A percentile compares a stretch with the other conserved stretches of the same genome.
Conservation (phyloP, 306 rosid genomes). For the Parietaria judaica region DNA sequence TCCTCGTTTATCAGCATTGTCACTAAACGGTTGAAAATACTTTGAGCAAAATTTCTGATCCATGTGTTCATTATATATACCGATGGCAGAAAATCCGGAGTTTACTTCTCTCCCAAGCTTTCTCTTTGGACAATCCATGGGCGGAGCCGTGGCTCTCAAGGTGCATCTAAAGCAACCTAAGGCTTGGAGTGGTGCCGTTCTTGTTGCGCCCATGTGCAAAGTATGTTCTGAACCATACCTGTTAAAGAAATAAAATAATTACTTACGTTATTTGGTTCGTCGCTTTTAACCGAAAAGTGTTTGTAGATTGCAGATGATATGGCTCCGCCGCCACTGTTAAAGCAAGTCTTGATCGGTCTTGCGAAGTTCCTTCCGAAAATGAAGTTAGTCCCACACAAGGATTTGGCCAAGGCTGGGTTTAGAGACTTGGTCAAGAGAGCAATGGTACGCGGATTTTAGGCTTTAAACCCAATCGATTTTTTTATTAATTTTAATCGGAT, state of each 20-base stretch:
- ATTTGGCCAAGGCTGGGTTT: conserved; percentile 79
- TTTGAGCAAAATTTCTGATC: conserved; percentile 2
- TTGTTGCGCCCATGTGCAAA: conserved; percentile 97
- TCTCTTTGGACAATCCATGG: conserved; percentile 86
- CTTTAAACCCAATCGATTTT: no score
- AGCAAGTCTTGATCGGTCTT: conserved; percentile 45
- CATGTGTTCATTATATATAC: conserved; percentile 11
- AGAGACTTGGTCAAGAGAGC: conserved; percentile 59
- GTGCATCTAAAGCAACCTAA: conserved; percentile 70
- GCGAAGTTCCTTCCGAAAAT: conserved; percentile 63
- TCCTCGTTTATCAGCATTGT: no score
- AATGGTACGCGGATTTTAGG: no score
- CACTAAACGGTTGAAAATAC: no score
- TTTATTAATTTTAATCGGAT: no score
- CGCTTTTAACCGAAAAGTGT: conserved; percentile 17
- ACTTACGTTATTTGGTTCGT: conserved; percentile 10
- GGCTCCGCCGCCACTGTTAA: conserved; percentile 62
- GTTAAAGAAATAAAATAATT: conserved; percentile 1
- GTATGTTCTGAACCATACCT: conserved; percentile 33
- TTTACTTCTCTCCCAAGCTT: conserved; percentile 58
- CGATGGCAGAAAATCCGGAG: conserved; percentile 51
- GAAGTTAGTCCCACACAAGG: conserved; percentile 78
- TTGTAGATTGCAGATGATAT: conserved; percentile 82
- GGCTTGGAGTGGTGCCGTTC: conserved; percentile 84
- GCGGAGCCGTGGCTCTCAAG: conserved; percentile 88